These are phyloP conservation scores for Porpolomopsis calyptriformis DNA, from an alignment of 768 basidiomycete species.

Conservation along the genomic window DNA sequence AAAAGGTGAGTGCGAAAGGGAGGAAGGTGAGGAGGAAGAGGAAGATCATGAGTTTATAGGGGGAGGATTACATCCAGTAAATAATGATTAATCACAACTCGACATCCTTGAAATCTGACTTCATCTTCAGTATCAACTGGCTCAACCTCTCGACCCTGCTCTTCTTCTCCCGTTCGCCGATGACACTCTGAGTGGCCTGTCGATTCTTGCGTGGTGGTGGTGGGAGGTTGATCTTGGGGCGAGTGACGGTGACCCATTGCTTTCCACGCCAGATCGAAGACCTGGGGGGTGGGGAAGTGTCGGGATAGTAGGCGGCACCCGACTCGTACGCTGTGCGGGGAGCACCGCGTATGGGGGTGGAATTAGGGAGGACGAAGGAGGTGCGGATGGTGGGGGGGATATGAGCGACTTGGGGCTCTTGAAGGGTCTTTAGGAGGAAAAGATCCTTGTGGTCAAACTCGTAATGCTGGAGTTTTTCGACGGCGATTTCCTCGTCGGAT, in stretches of 20 bases:
- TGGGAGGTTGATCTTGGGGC: not conserved
- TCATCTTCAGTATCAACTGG: not conserved
- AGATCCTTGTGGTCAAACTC: not conserved
- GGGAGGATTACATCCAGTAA: too few relatives aligned
- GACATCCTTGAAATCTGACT: conserved; percentile 5
- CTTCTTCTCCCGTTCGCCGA: conserved; percentile 4
- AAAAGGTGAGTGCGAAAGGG: too few relatives aligned
- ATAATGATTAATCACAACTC: too few relatives aligned
- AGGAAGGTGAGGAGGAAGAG: too few relatives aligned
- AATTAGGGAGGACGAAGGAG: not conserved
- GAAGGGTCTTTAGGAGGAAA: not conserved
- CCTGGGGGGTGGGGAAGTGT: conserved; percentile 1
- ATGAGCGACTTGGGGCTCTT: not conserved
- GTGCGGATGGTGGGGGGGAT: not conserved
- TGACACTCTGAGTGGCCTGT: not conserved
- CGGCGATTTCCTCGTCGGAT: not conserved
- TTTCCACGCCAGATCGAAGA: not conserved
- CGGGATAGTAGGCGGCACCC: not conserved
- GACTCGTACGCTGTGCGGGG: not conserved
- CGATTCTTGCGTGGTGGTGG: not conserved
- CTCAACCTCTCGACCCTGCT: conserved; percentile 3
- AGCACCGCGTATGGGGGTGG: not conserved
- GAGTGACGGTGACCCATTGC: conserved; percentile 4
- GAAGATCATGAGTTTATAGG: too few relatives aligned
- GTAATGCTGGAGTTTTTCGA: too few relatives aligned